Conservation (phyloP, 2,329 filamentous ascomycete species). For the Penicillium janthinellum region DNA sequence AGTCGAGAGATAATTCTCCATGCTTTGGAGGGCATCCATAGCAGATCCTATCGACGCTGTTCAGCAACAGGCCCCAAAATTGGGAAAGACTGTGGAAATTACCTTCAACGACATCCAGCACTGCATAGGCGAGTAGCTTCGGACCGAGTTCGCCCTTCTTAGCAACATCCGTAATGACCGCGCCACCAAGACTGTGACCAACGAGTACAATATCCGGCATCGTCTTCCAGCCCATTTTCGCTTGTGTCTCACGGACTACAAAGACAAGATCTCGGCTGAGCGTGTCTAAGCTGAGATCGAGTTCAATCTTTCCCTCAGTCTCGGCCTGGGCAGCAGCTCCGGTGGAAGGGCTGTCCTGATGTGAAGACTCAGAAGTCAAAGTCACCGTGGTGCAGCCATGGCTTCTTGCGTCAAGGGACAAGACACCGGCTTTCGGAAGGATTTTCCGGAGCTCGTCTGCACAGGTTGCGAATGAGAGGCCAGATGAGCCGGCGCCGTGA, state of each 20-base stretch:
- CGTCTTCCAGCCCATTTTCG: conserved; percentile 69
- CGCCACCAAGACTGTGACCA: conserved; percentile 90
- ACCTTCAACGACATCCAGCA: conserved; percentile 91
- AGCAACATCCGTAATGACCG: conserved; percentile 83
- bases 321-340: conserved; percentile 27
- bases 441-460: conserved; percentile 74
- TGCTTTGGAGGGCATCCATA: conserved; percentile 90
- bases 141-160: conserved; percentile 65
- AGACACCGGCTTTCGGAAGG: conserved; percentile 76
- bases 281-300: conserved; percentile 72
- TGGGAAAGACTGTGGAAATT: background rate
- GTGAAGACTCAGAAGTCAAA: background rate
- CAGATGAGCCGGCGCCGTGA: conserved; percentile 92
- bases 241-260: conserved; percentile 68
- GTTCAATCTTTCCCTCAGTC: conserved; percentile 37
- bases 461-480: conserved; percentile 84
- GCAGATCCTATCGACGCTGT: conserved; percentile 63
- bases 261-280: conserved; percentile 72
- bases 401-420: conserved; percentile 82
- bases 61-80: background rate
- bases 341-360: conserved; percentile 11
- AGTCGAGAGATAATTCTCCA: conserved; percentile 87
- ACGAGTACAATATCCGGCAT: conserved; percentile 79
- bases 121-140: conserved; percentile 78
- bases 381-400: conserved; percentile 68